phyloP scores from a whole-genome alignment of 2,329 filamentous ascomycete species.

The Herpotrichia juniperi region DNA sequence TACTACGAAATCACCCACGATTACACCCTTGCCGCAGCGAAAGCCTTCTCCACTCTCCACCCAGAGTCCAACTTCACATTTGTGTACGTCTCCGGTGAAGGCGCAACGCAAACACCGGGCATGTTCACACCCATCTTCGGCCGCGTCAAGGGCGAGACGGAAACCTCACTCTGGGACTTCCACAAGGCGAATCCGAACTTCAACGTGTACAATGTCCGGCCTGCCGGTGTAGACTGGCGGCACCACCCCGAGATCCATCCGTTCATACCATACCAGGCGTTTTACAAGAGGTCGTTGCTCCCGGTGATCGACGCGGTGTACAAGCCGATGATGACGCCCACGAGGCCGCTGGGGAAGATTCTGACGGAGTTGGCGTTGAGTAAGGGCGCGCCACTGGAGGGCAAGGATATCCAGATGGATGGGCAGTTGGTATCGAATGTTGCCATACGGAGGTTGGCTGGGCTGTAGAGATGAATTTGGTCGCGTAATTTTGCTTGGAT shows the following conservation, averaged over 20 bases:
- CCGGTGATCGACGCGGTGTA: constrained; percentile 32
- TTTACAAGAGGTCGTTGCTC: constrained; percentile 26
- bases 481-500: too few species aligned
- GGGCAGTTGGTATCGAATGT: constrained; percentile 48
- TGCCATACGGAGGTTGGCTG: constrained; percentile 49
- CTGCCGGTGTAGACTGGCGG: constrained; percentile 62
- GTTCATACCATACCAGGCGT: constrained; percentile 35
- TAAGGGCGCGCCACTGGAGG: constrained; percentile 49
- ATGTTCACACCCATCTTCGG: constrained; percentile 64
- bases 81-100: constrained; percentile 71
- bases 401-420: constrained; percentile 45
- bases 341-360: constrained; percentile 54
- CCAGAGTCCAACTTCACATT: constrained; percentile 66
- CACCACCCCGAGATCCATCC: constrained; percentile 49
- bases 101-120: constrained; percentile 64
- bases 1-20: constrained; percentile 73
- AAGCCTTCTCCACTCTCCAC: constrained; percentile 61
- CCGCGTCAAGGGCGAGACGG: constrained; percentile 70
- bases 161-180: constrained; percentile 64
- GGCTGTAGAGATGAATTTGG: constrained; percentile 15
- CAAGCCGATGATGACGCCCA: constrained; percentile 50
- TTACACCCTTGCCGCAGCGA: constrained; percentile 68
- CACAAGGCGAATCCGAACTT: constrained; percentile 54
- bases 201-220: constrained; percentile 63
- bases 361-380: constrained; percentile 57